These are phyloP conservation scores for Desmodesmus armatus DNA, from an alignment of 139 green algal species.

Conservation along the genomic window DNA sequence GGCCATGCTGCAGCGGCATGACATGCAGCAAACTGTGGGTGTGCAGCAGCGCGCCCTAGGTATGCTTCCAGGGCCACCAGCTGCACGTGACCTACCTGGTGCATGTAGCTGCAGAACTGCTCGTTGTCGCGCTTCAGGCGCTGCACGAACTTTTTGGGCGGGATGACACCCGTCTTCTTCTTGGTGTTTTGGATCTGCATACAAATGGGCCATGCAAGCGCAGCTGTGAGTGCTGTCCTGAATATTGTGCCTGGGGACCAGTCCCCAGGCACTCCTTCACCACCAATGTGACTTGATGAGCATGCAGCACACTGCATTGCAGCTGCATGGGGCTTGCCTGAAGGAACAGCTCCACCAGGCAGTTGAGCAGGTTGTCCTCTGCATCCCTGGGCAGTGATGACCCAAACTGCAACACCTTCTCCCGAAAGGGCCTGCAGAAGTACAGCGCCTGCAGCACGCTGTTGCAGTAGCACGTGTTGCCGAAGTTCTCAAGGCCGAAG, in stretches of 20 bases:
- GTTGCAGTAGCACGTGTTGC: constrained; percentile 99
- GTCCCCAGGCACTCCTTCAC: background rate
- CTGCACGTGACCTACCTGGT: constrained; percentile 81
- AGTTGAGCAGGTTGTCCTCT: constrained; percentile 92
- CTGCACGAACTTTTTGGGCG: constrained; percentile 91
- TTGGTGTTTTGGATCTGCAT: constrained; percentile 87
- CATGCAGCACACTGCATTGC: background rate
- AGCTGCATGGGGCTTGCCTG: constrained; percentile 61
- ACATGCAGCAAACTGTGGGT: no score
- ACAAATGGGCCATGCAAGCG: background rate
- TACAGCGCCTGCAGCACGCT: constrained; percentile 93
- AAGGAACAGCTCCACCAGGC: constrained; percentile 91
- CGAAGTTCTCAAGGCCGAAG: constrained; percentile 99
- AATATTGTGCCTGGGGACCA: background rate
- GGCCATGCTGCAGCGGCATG: no score
- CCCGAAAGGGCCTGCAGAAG: constrained; percentile 89
- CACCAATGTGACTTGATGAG: background rate
- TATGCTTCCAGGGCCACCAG: no score
- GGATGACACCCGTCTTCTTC: constrained; percentile 90
- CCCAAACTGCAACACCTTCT: constrained; percentile 86
- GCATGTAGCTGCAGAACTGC: constrained; percentile 94
- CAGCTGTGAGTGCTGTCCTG: no score
- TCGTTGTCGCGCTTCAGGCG: constrained; percentile 95
- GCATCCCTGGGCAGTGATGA: constrained; percentile 51
- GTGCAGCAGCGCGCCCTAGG: no score